Base-by-base conservation (phyloP, 1,284 basidiomycete genomes). In the Puccinia coronata region DNA sequence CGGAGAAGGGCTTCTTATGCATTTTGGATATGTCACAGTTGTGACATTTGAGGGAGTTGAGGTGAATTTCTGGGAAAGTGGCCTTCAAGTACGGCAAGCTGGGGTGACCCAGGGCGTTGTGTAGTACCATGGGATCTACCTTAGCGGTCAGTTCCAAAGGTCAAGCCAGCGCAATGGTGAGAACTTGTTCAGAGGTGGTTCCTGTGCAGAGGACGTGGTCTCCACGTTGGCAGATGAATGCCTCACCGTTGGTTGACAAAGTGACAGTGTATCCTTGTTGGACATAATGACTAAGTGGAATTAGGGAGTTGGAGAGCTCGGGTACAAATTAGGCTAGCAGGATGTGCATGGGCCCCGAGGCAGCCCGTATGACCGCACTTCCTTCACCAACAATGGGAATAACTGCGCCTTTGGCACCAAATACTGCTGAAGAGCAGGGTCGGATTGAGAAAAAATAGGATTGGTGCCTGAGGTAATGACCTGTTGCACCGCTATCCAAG, bases 401-500 rank as follows among this genome's bases (percentile, higher is more conserved):
- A 6, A 12, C 18, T 2, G 61, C 11, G 9, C 59, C 59, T 31
- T 63, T 63, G 8, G 59, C 59, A 6, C n/a, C 61, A n/a, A 20
- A 65, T 3, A 65, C 34, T 14, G 23, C 11, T 12, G 31, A 36
- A n/a, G 36, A 9, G 12, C 36, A 39, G 2, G 61, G 69, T 3
- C 2, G 47, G 25, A 43, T 14, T n/a, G 41, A 18, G 25, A 9
- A 49, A 25, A 71, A 71, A 18, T 51, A 71, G 6, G 4, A 12
- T 18, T 25, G 18, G 12, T 20, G 2, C 20, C 28, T 49, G 41
- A 71, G 69, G 25, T 41, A 71, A 43, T 47, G 47, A 3, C 47
- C 39, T 43, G 65, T 43, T 6, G 65, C 65, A 9, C 65, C 65
- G 39, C 65, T 69, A 36, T 67, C 63, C n/a, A 71, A 25, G 3